Percentiles rank a stretch among this genome's conserved stretches.
phyloP scores from a whole-genome alignment of 257 asterid species.

The Solanum tacnaense region DNA sequence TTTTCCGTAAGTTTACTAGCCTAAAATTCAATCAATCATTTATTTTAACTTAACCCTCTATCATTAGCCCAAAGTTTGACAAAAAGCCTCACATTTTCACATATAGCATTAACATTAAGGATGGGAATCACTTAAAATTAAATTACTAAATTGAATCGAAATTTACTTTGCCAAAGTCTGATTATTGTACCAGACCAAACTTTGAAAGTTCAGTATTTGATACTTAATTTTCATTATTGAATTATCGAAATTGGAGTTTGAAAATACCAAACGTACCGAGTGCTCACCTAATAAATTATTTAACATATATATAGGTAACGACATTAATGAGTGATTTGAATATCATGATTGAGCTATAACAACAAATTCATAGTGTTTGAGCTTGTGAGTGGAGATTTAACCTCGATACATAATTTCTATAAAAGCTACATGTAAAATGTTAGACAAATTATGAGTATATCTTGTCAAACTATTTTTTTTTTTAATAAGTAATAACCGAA shows the following conservation, averaged over 20 bases:
- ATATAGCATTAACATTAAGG: neutral
- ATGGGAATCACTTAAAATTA: neutral
- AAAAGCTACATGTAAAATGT: too few species aligned
- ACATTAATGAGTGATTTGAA: too few species aligned
- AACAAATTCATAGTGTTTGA: neutral
- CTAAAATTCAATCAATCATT: neutral
- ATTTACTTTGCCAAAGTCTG: too few species aligned
- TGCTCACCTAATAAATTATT: too few species aligned
- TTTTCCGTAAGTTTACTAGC: neutral
- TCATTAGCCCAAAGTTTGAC: neutral
- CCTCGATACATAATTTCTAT: neutral
- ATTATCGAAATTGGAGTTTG: neutral
- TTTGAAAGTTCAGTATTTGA: neutral
- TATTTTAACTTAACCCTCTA: neutral
- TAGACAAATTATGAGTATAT: too few species aligned
- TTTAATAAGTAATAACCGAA: too few species aligned
- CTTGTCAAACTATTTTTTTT: too few species aligned
- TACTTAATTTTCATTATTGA: neutral
- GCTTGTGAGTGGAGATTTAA: neutral
- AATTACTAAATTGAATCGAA: neutral
- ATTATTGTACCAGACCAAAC: too few species aligned
- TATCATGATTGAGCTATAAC: neutral
- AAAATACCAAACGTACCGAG: too few species aligned
- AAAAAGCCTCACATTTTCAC: neutral
- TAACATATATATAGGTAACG: too few species aligned